Base-by-base conservation (phyloP, 2,329 filamentous ascomycete genomes). In the Stemphylium lycopersici region DNA sequence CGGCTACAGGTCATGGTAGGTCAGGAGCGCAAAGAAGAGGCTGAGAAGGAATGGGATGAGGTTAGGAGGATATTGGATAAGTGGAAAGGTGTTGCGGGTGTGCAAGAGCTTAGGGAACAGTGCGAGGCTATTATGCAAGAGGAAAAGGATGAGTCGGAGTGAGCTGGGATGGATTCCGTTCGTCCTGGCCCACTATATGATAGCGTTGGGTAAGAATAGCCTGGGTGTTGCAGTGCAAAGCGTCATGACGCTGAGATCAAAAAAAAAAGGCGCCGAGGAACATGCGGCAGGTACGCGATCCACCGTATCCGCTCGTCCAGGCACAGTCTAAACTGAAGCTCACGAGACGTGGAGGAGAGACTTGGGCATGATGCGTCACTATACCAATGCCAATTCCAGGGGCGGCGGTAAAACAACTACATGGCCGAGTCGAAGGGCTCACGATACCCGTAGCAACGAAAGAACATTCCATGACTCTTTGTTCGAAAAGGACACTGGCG, bases 21-120 rank as follows among this genome's bases (percentile, higher is more conserved):
- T 7, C 81, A 85, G 45, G 89, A 87, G 24, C 84, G 80, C 61
- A 66, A 79, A 31, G 83, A 87, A 16, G 85, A 87, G 55, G 89
- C 89, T 2, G 80, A 79, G 62, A 66, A 68, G 18, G 79, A 84
- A 26, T 84, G 80, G 80, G 68, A 76, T 13, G 66, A 72, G 26
- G 73, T 80, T 3, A 64, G 66, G 31, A 61, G 57, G 31, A 61
- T 80, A 13, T 64, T 81, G 48, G 72, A 77, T 3, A 74, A 73
- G 48, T 82, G 79, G 79, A 63, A 74, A 22, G 69, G 66, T n/a
- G 77, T 79, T 1, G 50, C 72, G 20, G 80, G 79, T 6, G 78
- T 77, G 0, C 67, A 76, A 12, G 75, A 76, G 26, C 63, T 81
- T 13, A 67, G 72, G 32, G 56, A 65, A 45, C 61, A 68, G 22